Evolutionary conservation across 2,329 filamentous ascomycete species (phyloP).

Genomic region (Arachnopeziza araneosa): DNA sequence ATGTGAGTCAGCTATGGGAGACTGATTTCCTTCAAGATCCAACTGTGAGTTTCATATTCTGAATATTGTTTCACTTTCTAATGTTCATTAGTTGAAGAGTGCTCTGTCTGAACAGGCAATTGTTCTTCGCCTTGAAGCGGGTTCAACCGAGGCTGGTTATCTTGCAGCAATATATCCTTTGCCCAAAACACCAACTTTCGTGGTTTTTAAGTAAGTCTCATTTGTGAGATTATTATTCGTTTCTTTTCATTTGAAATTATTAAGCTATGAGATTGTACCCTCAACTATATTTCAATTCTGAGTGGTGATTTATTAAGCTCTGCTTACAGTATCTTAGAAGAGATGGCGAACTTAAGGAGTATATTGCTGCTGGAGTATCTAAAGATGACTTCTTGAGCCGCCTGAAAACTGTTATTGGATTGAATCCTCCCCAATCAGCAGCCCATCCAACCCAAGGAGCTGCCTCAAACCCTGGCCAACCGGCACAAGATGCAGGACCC

Average conservation of each 20-base stretch:
- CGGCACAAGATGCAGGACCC: not conserved
- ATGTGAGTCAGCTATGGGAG: slow-evolving; percentile 70
- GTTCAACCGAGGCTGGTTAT: slow-evolving; percentile 75
- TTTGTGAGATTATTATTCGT: not conserved
- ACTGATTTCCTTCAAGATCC: slow-evolving; percentile 56
- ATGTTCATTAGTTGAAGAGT: slow-evolving; percentile 29
- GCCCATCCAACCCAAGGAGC: not conserved
- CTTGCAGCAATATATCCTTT: slow-evolving; percentile 78
- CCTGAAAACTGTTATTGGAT: slow-evolving; percentile 37
- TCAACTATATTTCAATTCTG: not conserved
- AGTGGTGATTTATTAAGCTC: not conserved
- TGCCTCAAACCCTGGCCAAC: slow-evolving; percentile 1
- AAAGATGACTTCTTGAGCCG: slow-evolving; percentile 62
- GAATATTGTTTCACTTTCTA: slow-evolving; percentile 34
- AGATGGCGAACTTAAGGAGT: slow-evolving; percentile 72
- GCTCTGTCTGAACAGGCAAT: slow-evolving; percentile 60
- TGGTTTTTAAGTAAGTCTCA: slow-evolving; percentile 63
- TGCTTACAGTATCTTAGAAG: slow-evolving; percentile 40
- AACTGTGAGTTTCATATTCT: slow-evolving; percentile 38
- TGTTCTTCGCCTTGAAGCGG: slow-evolving; percentile 62
- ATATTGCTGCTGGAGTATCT: slow-evolving; percentile 58
- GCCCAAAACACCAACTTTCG: slow-evolving; percentile 68
- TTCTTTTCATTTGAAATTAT: not conserved
- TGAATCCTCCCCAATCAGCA: not conserved
- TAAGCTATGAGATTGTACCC: not conserved